Conservation (phyloP, 1,284 basidiomycete genomes). For the Lignosus rhinocerotis region DNA sequence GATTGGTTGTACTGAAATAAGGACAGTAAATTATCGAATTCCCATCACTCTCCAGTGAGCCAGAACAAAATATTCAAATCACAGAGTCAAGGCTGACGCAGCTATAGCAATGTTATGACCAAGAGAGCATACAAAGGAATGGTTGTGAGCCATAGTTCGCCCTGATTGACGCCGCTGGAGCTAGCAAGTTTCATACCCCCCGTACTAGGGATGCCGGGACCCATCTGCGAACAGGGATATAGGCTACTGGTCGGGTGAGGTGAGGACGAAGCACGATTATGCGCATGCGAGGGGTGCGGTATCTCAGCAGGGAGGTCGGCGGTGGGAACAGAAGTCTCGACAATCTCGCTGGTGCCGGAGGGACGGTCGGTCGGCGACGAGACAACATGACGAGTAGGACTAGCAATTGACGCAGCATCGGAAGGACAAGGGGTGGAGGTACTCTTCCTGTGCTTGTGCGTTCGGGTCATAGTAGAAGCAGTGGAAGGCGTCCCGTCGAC, state of each 20-base stretch:
- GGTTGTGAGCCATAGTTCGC: not conserved
- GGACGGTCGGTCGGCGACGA: not conserved
- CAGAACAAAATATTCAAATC: not conserved
- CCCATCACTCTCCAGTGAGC: not conserved
- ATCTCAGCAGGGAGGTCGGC: constrained; percentile 16
- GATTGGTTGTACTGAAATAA: not conserved
- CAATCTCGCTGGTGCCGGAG: not conserved
- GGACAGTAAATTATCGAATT: not conserved
- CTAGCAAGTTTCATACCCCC: constrained; percentile 16
- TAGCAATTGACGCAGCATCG: not conserved
- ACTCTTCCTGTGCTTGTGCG: not conserved
- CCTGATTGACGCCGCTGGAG: not conserved
- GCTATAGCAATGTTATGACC: constrained; percentile 12
- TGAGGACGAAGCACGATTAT: not conserved
- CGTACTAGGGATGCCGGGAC: constrained; percentile 8
- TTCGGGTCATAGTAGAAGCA: not conserved
- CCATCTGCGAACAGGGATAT: constrained; percentile 10
- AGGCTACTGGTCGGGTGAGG: not conserved
- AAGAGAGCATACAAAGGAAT: constrained; percentile 5
- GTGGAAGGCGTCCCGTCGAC: not conserved
- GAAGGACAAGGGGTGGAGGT: not conserved
- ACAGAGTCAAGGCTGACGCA: not conserved
- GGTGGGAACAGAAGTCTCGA: constrained; percentile 12
- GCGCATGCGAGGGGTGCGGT: constrained; percentile 3
- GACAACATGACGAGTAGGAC: not conserved